Conservation (phyloP, 192 early-diverging fungal genomes). For the Backusella australiensis region DNA sequence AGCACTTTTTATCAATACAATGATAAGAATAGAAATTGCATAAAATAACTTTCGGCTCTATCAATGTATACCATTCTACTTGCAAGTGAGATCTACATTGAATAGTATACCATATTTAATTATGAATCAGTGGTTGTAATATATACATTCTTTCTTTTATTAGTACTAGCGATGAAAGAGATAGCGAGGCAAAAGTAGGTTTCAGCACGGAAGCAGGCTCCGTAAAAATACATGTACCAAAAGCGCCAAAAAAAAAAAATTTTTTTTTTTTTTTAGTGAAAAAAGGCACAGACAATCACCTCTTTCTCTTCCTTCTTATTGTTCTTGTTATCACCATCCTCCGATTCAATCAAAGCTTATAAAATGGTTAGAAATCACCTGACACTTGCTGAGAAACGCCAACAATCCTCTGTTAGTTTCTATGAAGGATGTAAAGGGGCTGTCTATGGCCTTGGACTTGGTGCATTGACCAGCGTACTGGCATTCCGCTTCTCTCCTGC, state of each 20-base stretch:
- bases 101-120: too few species aligned
- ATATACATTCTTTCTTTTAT: not conserved
- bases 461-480: not conserved
- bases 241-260: not conserved
- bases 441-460: not conserved
- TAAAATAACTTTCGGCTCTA: not conserved
- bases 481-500: conserved; percentile 1
- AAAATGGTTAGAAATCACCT: not conserved
- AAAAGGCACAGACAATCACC: not conserved
- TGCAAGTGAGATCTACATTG: not conserved
- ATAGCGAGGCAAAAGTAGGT: not conserved
- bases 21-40: not conserved
- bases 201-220: not conserved
- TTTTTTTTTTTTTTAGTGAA: not conserved
- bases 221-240: not conserved
- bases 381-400: not conserved
- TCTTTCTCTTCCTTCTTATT: not conserved
- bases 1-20: not conserved
- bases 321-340: not conserved
- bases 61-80: not conserved
- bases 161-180: not conserved
- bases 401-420: not conserved
- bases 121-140: not conserved
- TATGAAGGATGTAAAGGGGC: not conserved
- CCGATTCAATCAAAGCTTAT: not conserved